Percentiles rank a stretch among this genome's conserved stretches.
Evolutionary conservation across 768 basidiomycete genomes (phyloP).

Genomic region (Rhizopogon rudus): DNA sequence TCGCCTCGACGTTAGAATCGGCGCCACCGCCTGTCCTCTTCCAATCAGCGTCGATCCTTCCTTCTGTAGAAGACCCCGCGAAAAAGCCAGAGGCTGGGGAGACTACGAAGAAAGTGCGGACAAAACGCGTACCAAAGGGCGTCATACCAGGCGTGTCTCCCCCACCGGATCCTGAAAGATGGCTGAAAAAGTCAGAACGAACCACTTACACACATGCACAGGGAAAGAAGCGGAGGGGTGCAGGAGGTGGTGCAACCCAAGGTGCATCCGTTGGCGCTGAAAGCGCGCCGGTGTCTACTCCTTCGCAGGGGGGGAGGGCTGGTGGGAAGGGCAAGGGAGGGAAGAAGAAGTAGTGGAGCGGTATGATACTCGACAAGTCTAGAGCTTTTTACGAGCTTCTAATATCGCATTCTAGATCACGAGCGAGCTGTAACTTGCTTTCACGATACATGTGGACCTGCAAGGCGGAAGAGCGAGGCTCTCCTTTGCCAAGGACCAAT

Average conservation of each 20-base stretch:
- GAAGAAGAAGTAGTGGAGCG: slow-evolving; percentile 52
- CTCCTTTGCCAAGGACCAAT: background rate
- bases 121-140: slow-evolving; percentile 68
- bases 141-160: slow-evolving; percentile 77
- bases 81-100: slow-evolving; percentile 34
- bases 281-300: slow-evolving; percentile 5
- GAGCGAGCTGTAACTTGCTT: background rate
- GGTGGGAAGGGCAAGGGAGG: slow-evolving; percentile 51
- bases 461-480: background rate
- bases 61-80: slow-evolving; percentile 21
- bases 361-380: background rate
- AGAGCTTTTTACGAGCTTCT: background rate
- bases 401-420: background rate
- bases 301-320: slow-evolving; percentile 28
- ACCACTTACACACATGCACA: slow-evolving; percentile 45
- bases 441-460: background rate
- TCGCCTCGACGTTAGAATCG: slow-evolving; percentile 53
- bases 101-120: slow-evolving; percentile 46
- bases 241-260: slow-evolving; percentile 63
- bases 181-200: slow-evolving; percentile 84
- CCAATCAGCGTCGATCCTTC: slow-evolving; percentile 25
- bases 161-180: slow-evolving; percentile 80
- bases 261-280: slow-evolving; percentile 37
- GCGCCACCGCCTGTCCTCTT: slow-evolving; percentile 49
- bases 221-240: slow-evolving; percentile 49